Conservation (phyloP, 2,329 filamentous ascomycete genomes). For the Botrytis deweyae region DNA sequence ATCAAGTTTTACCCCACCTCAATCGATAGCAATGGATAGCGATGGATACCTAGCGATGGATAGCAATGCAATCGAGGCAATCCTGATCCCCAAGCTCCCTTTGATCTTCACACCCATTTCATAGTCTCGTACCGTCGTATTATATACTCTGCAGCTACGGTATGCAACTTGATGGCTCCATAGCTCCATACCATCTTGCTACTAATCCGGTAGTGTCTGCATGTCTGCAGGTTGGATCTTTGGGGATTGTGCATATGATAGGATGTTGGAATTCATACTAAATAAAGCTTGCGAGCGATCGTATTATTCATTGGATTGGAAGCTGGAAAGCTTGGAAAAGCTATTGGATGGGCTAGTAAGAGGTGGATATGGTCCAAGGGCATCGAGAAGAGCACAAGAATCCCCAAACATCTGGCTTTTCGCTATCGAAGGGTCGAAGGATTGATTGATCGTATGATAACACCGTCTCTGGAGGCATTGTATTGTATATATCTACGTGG, state of each 20-base stretch:
- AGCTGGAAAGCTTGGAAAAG: neutral
- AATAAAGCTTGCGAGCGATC: neutral
- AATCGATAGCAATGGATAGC: neutral
- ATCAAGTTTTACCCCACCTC: slow-evolving; percentile 1
- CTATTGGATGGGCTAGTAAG: neutral
- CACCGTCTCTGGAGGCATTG: neutral
- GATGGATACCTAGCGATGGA: too few relatives aligned
- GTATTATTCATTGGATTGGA: neutral
- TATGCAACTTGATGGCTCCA: neutral
- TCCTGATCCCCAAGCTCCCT: neutral
- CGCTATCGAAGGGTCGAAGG: neutral
- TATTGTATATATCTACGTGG: neutral
- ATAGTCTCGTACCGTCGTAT: neutral
- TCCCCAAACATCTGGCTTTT: neutral
- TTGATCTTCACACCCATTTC: neutral
- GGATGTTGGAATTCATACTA: neutral
- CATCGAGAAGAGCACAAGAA: neutral
- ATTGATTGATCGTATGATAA: neutral
- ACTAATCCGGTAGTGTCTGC: neutral
- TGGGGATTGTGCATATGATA: neutral
- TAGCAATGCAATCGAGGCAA: neutral
- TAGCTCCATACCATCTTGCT: neutral
- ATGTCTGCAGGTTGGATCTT: neutral
- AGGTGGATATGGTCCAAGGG: too few relatives aligned
- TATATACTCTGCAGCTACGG: too few relatives aligned